Evolutionary conservation across 108 stramenopile species (phyloP), one percentile per base, ranked within the genome.

Genomic region (Nitzschia palea): DNA sequence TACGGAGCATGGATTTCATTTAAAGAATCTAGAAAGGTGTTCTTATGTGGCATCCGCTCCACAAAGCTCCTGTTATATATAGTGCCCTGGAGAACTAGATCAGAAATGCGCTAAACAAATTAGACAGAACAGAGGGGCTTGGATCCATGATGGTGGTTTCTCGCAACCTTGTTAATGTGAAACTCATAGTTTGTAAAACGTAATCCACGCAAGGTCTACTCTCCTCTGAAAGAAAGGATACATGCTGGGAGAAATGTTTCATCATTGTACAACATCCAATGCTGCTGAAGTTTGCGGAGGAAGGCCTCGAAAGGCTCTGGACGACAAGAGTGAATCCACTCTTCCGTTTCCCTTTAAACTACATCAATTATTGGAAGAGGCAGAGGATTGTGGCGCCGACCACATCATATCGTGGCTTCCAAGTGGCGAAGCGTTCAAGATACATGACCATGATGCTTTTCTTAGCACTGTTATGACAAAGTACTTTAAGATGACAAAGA

Each of bases 361-460:
- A 20, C 71, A 72, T 18, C 17, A 34, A n/a, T 51, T 65, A 3
- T 52, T 72, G 1, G 30, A 33, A 33, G 63, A 60, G 23, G 32
- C 55, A 10, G 71, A 72, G 25, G 37, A 30, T 3, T 29, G 20
- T 36, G 51, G 55, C 20, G 15, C 18, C 17, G 28, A 28, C 10
- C 30, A 30, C 28, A 67, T 73, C 55, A 57, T 73, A 3, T 66
- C 60, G 15, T 73, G 72, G 72, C 28, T 37, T 8, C 65, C 72
- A 8, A 43, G 65, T 22, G 72, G 72, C 20, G n/a, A 51, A 5
- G 51, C 65, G 4, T 73, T 73, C 44, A 35, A 56, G 54, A 60
- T 60, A 15, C 58, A 60, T 23, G 22, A 40, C 22, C 36, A 33
- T 18, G 22, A 35, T 14, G 58, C 35, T 5, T 40, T 40, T 30